These are phyloP conservation scores for Alternaria sp. DNA, from an alignment of 2,329 filamentous ascomycete species.

Conservation along the genomic window DNA sequence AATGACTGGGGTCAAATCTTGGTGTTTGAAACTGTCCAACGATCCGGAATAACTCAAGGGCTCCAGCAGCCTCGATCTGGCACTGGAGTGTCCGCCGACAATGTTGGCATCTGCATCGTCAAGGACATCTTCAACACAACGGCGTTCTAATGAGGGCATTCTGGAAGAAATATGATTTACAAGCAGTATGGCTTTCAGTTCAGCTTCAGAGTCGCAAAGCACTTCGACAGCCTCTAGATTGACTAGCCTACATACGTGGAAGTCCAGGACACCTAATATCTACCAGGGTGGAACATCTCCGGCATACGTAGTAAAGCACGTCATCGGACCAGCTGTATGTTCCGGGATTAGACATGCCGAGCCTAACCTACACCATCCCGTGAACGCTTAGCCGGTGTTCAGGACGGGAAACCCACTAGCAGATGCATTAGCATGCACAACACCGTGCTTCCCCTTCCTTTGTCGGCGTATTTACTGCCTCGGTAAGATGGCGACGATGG, in stretches of 20 bases:
- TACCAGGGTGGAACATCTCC: neutral
- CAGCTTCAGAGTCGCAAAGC: neutral
- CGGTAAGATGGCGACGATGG: slow-evolving; percentile 15
- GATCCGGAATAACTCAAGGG: slow-evolving; percentile 38
- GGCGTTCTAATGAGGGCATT: slow-evolving; percentile 39
- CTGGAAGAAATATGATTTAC: neutral
- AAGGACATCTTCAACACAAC: slow-evolving; percentile 17
- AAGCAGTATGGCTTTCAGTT: neutral
- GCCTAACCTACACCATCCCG: slow-evolving; percentile 8
- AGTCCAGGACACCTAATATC: slow-evolving; percentile 9
- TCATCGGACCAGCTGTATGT: slow-evolving; percentile 16
- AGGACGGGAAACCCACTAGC: slow-evolving; percentile 7
- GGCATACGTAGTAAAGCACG: slow-evolving; percentile 12
- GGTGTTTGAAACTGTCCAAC: slow-evolving; percentile 35
- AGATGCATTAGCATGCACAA: slow-evolving; percentile 10
- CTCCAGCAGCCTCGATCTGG: slow-evolving; percentile 33
- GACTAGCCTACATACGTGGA: neutral
- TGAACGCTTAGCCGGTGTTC: neutral
- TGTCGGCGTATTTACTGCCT: slow-evolving; percentile 17
- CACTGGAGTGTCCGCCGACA: slow-evolving; percentile 33
- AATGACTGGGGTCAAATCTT: slow-evolving; percentile 61
- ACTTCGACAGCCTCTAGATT: neutral
- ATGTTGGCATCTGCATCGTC: slow-evolving; percentile 21
- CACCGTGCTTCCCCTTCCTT: slow-evolving; percentile 11
- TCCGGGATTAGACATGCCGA: slow-evolving; percentile 15